Evolutionary conservation across 2,329 filamentous ascomycete species (phyloP).

Genomic region (Mariannaea sp.): DNA sequence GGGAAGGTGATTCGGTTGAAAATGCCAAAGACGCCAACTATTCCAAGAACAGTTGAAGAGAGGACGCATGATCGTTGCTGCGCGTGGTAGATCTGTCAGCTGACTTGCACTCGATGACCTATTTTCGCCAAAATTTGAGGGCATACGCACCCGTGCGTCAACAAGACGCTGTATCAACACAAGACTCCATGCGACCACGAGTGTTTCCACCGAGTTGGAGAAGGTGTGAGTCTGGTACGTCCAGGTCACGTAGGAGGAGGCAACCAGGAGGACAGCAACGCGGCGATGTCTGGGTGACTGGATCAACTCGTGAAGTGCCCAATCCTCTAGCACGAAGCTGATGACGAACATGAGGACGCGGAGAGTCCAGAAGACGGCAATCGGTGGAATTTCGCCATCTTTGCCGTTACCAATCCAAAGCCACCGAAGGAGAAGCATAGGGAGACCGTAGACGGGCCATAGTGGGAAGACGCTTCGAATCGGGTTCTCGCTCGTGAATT

Average conservation of each 20-base stretch:
- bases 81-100: conserved; percentile 34
- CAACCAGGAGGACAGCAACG: conserved; percentile 80
- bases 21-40: conserved; percentile 80
- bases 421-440: conserved; percentile 92
- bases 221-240: conserved; percentile 98
- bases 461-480: conserved; percentile 96
- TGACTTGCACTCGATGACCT: conserved; percentile 11
- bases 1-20: conserved; percentile 99
- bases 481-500: conserved; percentile 86
- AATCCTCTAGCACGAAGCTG: conserved; percentile 97
- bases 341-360: conserved; percentile 90
- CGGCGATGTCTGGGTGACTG: conserved; percentile 72
- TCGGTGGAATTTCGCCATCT: conserved; percentile 78
- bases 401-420: conserved; percentile 84
- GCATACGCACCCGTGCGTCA: conserved; percentile 69
- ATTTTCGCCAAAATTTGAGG: conserved; percentile 6
- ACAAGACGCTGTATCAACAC: conserved; percentile 88
- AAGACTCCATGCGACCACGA: conserved; percentile 90
- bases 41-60: conserved; percentile 77
- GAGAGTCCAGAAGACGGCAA: conserved; percentile 86
- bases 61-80: conserved; percentile 77
- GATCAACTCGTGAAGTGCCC: conserved; percentile 92
- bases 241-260: conserved; percentile 98
- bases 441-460: conserved; percentile 93
- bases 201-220: conserved; percentile 94